These are phyloP conservation scores for Apophysomyces variabilis DNA, from an alignment of 371 early-diverging fungal species.

Conservation along the genomic window DNA sequence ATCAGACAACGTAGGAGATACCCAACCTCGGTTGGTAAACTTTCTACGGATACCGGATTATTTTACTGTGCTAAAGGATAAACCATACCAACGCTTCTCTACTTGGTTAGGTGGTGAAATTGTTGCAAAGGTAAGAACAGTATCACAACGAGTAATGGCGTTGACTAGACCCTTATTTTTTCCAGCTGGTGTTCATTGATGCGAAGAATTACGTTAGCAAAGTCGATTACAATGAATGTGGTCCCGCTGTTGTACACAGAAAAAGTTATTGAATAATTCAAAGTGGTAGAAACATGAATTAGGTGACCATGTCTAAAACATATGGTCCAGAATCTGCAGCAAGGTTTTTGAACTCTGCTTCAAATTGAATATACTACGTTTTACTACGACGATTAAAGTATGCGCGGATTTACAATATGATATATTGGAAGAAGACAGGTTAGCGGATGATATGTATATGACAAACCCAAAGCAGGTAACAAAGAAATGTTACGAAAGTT, in stretches of 20 bases:
- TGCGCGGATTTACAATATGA: too few relatives aligned
- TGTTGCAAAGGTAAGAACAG: slow-evolving; percentile 72
- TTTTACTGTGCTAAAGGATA: slow-evolving; percentile 72
- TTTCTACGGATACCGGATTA: slow-evolving; percentile 80
- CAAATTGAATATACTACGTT: too few relatives aligned
- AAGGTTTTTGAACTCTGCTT: too few relatives aligned
- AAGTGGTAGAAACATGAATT: too few relatives aligned
- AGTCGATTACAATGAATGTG: slow-evolving; percentile 82
- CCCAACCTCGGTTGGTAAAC: slow-evolving; percentile 73
- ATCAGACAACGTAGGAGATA: slow-evolving; percentile 80
- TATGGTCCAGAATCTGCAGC: too few relatives aligned
- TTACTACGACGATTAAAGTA: too few relatives aligned
- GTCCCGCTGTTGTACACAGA: slow-evolving; percentile 72
- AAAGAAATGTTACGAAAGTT: too few relatives aligned
- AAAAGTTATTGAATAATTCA: slow-evolving; percentile 49
- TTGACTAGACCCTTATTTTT: slow-evolving; percentile 11
- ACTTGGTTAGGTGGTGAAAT: slow-evolving; percentile 80
- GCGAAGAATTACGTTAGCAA: slow-evolving; percentile 77
- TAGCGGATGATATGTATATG: too few relatives aligned
- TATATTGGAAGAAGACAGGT: too few relatives aligned
- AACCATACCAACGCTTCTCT: slow-evolving; percentile 58
- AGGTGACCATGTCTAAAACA: too few relatives aligned
- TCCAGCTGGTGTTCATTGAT: slow-evolving; percentile 69
- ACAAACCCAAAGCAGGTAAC: too few relatives aligned
- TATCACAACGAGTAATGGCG: neutral